These are phyloP conservation scores for Linum lewisii DNA, from an alignment of 345 rosid genomes.

Conservation along the genomic window DNA sequence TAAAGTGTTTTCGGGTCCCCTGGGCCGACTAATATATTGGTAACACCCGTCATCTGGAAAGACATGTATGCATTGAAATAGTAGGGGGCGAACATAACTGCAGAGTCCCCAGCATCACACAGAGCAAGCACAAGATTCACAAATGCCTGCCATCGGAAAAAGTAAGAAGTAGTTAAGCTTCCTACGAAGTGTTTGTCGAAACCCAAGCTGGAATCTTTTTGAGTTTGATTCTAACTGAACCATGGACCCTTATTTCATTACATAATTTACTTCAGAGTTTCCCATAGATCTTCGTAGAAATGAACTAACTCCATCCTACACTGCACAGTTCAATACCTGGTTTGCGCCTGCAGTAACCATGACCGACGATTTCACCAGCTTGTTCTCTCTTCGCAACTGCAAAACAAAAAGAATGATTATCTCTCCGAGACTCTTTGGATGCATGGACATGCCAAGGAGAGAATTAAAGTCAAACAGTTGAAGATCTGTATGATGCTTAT, in stretches of 20 bases:
- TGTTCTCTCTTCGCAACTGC: conserved; percentile 69
- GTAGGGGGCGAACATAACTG: conserved; percentile 93
- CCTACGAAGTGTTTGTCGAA: not conserved
- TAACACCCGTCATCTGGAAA: conserved; percentile 96
- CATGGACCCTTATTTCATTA: not conserved
- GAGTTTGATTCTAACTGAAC: not conserved
- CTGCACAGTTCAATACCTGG: conserved; percentile 40
- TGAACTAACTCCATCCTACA: conserved; percentile 6
- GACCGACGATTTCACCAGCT: conserved; percentile 59
- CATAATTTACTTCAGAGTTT: not conserved
- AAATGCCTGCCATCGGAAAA: conserved; percentile 57
- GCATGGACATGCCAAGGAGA: too few species aligned
- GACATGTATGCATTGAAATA: conserved; percentile 97
- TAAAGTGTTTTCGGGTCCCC: conserved; percentile 52
- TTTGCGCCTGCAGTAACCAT: conserved; percentile 99
- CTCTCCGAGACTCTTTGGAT: too few species aligned
- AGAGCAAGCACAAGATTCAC: conserved; percentile 76
- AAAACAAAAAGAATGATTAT: conserved; percentile 7
- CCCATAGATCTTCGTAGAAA: not conserved
- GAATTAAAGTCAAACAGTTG: too few species aligned
- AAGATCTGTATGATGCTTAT: not conserved
- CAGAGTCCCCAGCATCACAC: conserved; percentile 85
- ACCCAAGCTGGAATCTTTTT: not conserved
- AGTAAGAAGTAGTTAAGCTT: conserved; percentile 7
- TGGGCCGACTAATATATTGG: conserved; percentile 82